Percentiles rank a stretch among this genome's conserved stretches.
Conservation (phyloP, 495 filamentous ascomycete genomes). For the Aspergillus hancockii region DNA sequence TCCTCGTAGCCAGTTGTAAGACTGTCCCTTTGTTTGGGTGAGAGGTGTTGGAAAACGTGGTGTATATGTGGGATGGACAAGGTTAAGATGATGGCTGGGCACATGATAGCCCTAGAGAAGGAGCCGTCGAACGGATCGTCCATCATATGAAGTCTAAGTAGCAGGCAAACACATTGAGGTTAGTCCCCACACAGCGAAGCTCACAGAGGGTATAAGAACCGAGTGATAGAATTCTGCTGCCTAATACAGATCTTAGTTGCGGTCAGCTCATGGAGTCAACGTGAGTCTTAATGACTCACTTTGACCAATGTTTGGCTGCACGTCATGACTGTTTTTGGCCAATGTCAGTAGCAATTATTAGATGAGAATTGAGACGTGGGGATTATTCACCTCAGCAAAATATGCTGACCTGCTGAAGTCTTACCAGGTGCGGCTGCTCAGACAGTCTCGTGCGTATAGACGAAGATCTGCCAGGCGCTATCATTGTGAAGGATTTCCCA, state of each 20-base stretch:
- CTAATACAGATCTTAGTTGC: not conserved
- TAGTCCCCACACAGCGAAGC: not conserved
- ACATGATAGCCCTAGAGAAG: not conserved
- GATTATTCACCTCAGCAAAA: not conserved
- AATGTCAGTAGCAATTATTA: not conserved
- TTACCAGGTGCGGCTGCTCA: not conserved
- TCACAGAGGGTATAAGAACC: not conserved
- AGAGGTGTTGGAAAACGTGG: not conserved
- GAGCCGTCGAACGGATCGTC: not conserved
- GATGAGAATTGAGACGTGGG: not conserved
- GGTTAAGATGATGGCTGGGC: not conserved
- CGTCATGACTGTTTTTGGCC: not conserved
- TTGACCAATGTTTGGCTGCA: not conserved
- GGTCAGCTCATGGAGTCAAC: not conserved
- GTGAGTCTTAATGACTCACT: not conserved
- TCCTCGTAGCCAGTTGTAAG: not conserved
- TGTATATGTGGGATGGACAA: not conserved
- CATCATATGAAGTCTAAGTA: not conserved
- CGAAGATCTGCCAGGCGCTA: not conserved
- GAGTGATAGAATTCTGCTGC: not conserved
- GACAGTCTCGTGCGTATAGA: not conserved
- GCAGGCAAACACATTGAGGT: not conserved
- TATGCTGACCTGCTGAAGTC: not conserved
- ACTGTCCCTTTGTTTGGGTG: not conserved
- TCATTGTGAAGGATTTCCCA: not conserved